A percentile compares a stretch with the other conserved stretches of the same genome.
phyloP scores from a whole-genome alignment of 139 green algal genomes.

The Chlorella sp. region DNA sequence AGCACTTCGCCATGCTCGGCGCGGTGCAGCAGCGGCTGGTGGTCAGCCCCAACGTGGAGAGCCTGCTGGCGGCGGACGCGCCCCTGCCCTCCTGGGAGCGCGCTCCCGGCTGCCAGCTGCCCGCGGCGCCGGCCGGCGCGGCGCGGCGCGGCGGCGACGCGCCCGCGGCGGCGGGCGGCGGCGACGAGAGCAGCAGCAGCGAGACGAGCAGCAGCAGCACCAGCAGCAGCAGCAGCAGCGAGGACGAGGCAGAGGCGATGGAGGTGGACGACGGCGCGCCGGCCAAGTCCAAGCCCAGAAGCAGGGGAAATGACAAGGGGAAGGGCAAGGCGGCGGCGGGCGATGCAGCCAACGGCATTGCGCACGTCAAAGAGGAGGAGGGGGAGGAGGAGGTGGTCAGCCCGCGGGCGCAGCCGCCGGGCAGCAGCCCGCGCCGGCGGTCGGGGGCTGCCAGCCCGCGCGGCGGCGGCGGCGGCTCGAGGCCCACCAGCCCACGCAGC shows the following conservation, averaged over 20 bases:
- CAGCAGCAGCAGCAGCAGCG: background rate
- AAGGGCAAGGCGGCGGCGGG: background rate
- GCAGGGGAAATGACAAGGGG: background rate
- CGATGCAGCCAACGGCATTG: slow-evolving; percentile 5
- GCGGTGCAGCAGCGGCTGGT: slow-evolving; percentile 55
- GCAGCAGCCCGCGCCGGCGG: too few relatives aligned
- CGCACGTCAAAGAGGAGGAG: background rate
- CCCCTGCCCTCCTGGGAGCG: slow-evolving; percentile 15
- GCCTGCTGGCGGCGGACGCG: slow-evolving; percentile 41
- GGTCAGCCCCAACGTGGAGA: slow-evolving; percentile 57
- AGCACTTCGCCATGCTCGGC: slow-evolving; percentile 53
- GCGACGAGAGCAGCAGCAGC: background rate
- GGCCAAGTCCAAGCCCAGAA: background rate
- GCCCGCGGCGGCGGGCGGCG: background rate
- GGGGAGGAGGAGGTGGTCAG: slow-evolving; percentile 24
- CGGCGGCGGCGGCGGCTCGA: too few relatives aligned
- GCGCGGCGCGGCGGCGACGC: background rate
- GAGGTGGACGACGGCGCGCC: slow-evolving; percentile 6
- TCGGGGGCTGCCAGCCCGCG: too few relatives aligned
- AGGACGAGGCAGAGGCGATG: slow-evolving; percentile 9
- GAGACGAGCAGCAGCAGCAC: background rate
- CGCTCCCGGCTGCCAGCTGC: background rate
- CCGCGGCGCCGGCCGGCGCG: background rate
- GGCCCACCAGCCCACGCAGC: too few relatives aligned
- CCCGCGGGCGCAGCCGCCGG: too few relatives aligned